phyloP scores from a whole-genome alignment of 805 yeast species.

The Candida yuanshanica region DNA sequence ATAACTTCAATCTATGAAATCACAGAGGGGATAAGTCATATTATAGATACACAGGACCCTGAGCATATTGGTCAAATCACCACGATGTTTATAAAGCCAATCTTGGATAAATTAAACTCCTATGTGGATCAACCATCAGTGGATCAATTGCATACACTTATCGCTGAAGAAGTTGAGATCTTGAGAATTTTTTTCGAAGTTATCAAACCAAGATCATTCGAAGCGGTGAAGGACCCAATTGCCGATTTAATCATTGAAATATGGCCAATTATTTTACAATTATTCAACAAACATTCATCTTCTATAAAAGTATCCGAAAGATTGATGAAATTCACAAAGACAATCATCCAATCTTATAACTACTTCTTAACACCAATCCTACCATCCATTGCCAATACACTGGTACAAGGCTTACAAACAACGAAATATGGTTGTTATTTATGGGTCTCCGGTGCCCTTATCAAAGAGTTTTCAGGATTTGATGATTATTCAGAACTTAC shows the following conservation, averaged over 20 bases:
- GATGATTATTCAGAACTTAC: constrained; percentile 38
- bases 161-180: constrained; percentile 73
- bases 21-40: constrained; percentile 85
- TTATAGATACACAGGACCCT: constrained; percentile 56
- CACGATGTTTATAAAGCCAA: constrained; percentile 61
- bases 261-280: constrained; percentile 51
- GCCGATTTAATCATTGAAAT: constrained; percentile 49
- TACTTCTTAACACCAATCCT: constrained; percentile 53
- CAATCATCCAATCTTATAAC: constrained; percentile 57
- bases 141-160: constrained; percentile 35
- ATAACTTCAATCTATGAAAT: constrained; percentile 68
- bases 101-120: constrained; percentile 41
- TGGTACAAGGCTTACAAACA: constrained; percentile 63
- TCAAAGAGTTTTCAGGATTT: constrained; percentile 54
- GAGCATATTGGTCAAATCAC: constrained; percentile 48
- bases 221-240: constrained; percentile 37
- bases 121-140: constrained; percentile 18
- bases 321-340: constrained; percentile 59
- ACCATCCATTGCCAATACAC: constrained; percentile 56
- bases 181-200: constrained; percentile 54
- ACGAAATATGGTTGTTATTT: constrained; percentile 77
- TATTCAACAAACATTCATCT: constrained; percentile 51
- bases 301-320: constrained; percentile 69
- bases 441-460: constrained; percentile 83
- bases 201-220: constrained; percentile 37